Evolutionary conservation across 2,329 filamentous ascomycete genomes (phyloP).

Genomic region (Arthroderma sp.): DNA sequence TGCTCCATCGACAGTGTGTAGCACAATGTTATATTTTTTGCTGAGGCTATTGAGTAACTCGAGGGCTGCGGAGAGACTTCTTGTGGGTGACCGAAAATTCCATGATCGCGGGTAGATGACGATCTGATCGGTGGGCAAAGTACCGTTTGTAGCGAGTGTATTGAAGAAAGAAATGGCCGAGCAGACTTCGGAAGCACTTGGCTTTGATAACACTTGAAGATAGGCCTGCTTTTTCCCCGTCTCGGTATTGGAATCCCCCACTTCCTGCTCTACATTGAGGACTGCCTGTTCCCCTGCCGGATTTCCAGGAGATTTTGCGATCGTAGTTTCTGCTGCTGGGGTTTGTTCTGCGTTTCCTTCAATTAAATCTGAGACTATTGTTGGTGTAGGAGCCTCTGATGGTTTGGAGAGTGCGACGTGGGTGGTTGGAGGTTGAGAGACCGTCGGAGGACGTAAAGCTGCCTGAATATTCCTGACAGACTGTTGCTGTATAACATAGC

Average conservation of each 20-base stretch:
- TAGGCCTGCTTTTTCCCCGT: constrained; percentile 24
- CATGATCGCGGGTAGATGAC: constrained; percentile 35
- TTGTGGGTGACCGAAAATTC: constrained; percentile 21
- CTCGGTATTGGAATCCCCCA: not conserved
- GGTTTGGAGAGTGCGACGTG: not conserved
- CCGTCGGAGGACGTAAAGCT: constrained; percentile 3
- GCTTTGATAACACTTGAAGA: constrained; percentile 30
- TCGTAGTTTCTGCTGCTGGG: not conserved
- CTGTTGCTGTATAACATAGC: constrained; percentile 76
- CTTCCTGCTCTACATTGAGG: not conserved
- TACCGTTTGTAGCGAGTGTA: constrained; percentile 22
- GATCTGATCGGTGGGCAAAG: constrained; percentile 27
- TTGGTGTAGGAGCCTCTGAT: not conserved
- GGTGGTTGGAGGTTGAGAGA: not conserved
- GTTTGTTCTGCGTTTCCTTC: not conserved
- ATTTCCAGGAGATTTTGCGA: not conserved
- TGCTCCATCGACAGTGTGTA: constrained; percentile 29
- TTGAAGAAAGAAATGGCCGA: constrained; percentile 33
- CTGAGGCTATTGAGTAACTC: constrained; percentile 26
- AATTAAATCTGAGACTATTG: not conserved
- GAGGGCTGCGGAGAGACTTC: constrained; percentile 21
- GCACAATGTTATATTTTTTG: constrained; percentile 27
- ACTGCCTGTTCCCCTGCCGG: not conserved
- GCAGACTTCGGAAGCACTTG: constrained; percentile 32
- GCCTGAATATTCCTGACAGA: constrained; percentile 62